Evolutionary conservation across 1,284 basidiomycete species (phyloP), one percentile per base, ranked within the genome.

Genomic region (Trichosporon asahii): DNA sequence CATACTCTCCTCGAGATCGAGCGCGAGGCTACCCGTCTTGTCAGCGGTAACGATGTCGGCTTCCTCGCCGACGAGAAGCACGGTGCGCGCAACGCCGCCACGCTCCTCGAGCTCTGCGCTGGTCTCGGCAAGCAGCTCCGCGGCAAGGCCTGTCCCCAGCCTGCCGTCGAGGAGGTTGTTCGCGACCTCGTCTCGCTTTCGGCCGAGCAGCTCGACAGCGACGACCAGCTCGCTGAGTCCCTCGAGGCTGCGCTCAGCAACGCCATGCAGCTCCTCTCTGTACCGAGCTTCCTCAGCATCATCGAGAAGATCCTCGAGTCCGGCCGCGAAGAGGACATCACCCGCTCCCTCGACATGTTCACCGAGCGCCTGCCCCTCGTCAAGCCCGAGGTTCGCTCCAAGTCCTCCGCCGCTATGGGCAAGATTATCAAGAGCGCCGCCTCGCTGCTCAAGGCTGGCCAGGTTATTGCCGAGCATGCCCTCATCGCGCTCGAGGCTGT

Each of bases 1-100:
- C 37, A 93, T 89, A 86, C 89, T 7, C 82, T 93, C 60, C 85
- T 87, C 3, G 90, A 92, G 76, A 84, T 91, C 15, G 82, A 93
- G 25, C 83, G 83, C 25, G 94, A 96, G 81, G 86, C 88, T 7
- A 84, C 86, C 49, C 85, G 90, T 18, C 85, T 94, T 14, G 77
- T 88, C n/a, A 78, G 80, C 0, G 46, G 64, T 15, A 73, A 74
- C 27, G 75, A 77, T 25, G 73, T 81, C 53, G 33, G 79, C 80
- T 69, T 85, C 86, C 74, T 77, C 18, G 21, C 29, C 11, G 67
- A 63, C 23, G 64, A 68, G 53, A 40, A 68, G 53, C 27, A 61
- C 57, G 29, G 15, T 31, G 57, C 57, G 1, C 57, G 57, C 14
- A 46, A 63, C 40, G 69, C 65, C 14, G 33, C 66, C 14, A 66